Evolutionary conservation across 768 basidiomycete species (phyloP).

Genomic region (Coprinopsis marcescibilis): DNA sequence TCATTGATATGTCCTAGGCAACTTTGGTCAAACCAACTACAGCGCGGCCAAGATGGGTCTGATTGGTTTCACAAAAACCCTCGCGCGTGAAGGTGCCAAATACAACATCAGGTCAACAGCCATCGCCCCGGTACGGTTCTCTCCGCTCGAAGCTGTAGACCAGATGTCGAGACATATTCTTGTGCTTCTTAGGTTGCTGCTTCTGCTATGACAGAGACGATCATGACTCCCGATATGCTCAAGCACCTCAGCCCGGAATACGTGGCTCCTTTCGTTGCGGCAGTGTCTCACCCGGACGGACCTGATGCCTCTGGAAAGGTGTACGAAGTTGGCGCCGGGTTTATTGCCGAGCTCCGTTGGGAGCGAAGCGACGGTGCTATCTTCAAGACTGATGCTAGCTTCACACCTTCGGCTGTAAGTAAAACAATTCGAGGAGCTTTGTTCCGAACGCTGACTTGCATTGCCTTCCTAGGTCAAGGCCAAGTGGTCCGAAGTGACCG

Average conservation of each 20-base stretch:
- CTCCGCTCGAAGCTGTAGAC: background rate
- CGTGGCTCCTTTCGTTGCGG: constrained; percentile 88
- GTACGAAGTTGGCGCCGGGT: constrained; percentile 93
- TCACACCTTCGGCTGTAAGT: constrained; percentile 89
- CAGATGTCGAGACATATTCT: constrained; percentile 2
- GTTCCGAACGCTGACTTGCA: no score
- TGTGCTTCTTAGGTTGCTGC: constrained; percentile 71
- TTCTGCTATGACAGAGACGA: constrained; percentile 90
- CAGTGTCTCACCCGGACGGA: constrained; percentile 80
- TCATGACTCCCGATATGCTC: constrained; percentile 93
- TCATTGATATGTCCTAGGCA: constrained; percentile 42
- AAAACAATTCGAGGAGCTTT: background rate
- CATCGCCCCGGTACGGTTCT: constrained; percentile 76
- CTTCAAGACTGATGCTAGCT: constrained; percentile 85
- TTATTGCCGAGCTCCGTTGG: constrained; percentile 88
- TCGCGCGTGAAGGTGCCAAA: constrained; percentile 89
- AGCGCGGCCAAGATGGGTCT: constrained; percentile 98
- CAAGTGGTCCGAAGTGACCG: constrained; percentile 75
- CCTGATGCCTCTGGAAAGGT: constrained; percentile 75
- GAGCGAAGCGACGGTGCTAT: constrained; percentile 82
- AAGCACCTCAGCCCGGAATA: constrained; percentile 86
- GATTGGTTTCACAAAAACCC: constrained; percentile 85
- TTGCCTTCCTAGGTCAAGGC: constrained; percentile 83
- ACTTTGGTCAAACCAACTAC: constrained; percentile 97
- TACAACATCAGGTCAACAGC: constrained; percentile 81